phyloP scores from a whole-genome alignment of 1,284 basidiomycete species.

The Tilletia walkeri region DNA sequence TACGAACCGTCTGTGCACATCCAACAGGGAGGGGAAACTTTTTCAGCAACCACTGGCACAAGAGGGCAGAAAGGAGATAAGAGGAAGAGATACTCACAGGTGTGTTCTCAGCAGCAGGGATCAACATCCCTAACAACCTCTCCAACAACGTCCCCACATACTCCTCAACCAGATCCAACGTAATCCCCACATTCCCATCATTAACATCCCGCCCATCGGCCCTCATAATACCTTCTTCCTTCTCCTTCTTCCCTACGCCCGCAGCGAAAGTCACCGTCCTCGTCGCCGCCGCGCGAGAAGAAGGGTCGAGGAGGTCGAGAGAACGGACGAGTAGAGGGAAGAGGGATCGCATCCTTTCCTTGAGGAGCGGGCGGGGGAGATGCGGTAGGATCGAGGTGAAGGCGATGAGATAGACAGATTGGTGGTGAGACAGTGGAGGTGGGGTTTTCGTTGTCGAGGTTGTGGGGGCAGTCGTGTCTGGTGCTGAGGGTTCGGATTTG shows the following conservation, averaged over 20 bases:
- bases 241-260: conserved; percentile 58
- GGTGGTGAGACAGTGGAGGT: background rate
- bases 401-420: conserved; percentile 73
- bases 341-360: conserved; percentile 61
- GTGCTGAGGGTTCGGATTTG: conserved; percentile 19
- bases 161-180: conserved; percentile 23
- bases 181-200: conserved; percentile 3
- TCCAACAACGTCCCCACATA: conserved; percentile 14
- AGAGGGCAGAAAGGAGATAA: background rate
- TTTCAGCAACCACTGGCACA: background rate
- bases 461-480: conserved; percentile 3
- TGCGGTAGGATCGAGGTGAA: conserved; percentile 77
- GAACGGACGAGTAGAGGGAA: conserved; percentile 84
- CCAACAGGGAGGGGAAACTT: conserved; percentile 17
- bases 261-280: conserved; percentile 74
- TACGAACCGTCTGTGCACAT: conserved; percentile 66
- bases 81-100: conserved; percentile 27
- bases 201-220: conserved; percentile 63
- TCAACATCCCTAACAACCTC: conserved; percentile 1
- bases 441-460: background rate
- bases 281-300: conserved; percentile 75
- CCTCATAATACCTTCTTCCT: conserved; percentile 57
- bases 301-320: conserved; percentile 71
- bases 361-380: conserved; percentile 66
- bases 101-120: conserved; percentile 26